Percentiles rank a stretch among this genome's conserved stretches.
Evolutionary conservation across 2,329 filamentous ascomycete genomes (phyloP).

Genomic region (Sclerotinia glacialis): DNA sequence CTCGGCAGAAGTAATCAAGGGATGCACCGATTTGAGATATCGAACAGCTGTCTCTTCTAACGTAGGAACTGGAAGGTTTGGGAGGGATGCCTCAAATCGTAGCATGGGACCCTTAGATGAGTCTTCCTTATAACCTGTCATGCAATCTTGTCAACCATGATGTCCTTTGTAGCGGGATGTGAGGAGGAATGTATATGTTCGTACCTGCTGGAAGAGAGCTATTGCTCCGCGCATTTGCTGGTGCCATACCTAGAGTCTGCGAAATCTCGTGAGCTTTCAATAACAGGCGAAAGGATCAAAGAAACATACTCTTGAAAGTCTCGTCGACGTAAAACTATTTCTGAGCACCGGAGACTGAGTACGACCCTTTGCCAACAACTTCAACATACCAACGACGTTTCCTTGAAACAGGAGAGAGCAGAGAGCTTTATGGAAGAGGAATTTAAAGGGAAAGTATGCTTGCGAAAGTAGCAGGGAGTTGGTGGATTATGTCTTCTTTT

Average conservation of each 20-base stretch:
- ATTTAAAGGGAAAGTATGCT: conserved; percentile 23
- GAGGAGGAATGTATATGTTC: conserved; percentile 26
- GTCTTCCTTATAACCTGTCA: conserved; percentile 74
- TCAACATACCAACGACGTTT: conserved; percentile 38
- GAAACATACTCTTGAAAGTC: conserved; percentile 33
- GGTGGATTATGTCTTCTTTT: conserved; percentile 13
- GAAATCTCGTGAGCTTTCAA: conserved; percentile 26
- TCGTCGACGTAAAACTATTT: conserved; percentile 34
- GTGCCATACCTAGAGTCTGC: conserved; percentile 48
- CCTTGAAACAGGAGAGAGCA: conserved; percentile 23
- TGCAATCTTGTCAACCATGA: conserved; percentile 21
- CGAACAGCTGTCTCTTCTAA: conserved; percentile 78
- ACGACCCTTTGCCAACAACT: conserved; percentile 38
- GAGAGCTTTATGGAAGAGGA: conserved; percentile 17
- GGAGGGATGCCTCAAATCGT: conserved; percentile 82
- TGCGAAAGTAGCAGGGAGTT: conserved; percentile 17
- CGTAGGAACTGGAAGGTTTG: conserved; percentile 72
- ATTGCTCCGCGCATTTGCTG: conserved; percentile 52
- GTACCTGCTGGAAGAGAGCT: conserved; percentile 56
- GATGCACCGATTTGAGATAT: conserved; percentile 77
- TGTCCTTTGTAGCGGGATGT: conserved; percentile 9
- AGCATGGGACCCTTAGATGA: conserved; percentile 76
- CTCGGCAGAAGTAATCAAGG: conserved; percentile 67
- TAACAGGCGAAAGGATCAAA: not conserved
- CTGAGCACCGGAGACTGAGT: conserved; percentile 37